These are phyloP conservation scores for Discostella stelligeroides DNA, from an alignment of 108 stramenopile genomes.

Conservation along the genomic window DNA sequence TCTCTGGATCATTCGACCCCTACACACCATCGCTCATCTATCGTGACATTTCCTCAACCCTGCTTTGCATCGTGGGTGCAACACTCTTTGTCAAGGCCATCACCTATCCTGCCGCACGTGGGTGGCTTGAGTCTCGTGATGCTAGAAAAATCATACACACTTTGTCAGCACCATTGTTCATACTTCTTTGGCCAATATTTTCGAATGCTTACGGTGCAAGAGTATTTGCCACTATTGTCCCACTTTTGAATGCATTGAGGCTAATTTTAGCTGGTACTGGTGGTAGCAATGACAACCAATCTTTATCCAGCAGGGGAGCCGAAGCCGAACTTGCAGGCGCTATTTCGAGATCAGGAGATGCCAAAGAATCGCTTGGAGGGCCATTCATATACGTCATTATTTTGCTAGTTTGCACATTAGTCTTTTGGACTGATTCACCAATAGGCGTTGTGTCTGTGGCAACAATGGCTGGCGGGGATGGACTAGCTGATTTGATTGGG, in stretches of 20 bases:
- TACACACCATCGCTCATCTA: slow-evolving; percentile 52
- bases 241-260: slow-evolving; percentile 55
- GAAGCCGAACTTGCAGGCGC: slow-evolving; percentile 66
- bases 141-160: slow-evolving; percentile 80
- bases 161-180: slow-evolving; percentile 72
- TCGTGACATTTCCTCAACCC: slow-evolving; percentile 51
- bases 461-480: slow-evolving; percentile 86
- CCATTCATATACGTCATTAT: slow-evolving; percentile 81
- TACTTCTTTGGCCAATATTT: slow-evolving; percentile 78
- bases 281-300: not conserved
- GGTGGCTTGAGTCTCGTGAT: slow-evolving; percentile 54
- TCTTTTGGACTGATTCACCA: slow-evolving; percentile 66
- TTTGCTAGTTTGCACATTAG: slow-evolving; percentile 53
- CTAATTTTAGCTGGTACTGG: slow-evolving; percentile 63
- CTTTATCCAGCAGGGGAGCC: slow-evolving; percentile 8
- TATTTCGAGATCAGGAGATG: slow-evolving; percentile 72
- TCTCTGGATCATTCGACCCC: slow-evolving; percentile 28
- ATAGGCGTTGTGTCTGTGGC: slow-evolving; percentile 63
- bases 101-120: slow-evolving; percentile 45
- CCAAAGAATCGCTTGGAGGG: slow-evolving; percentile 71
- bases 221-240: slow-evolving; percentile 68
- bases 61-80: slow-evolving; percentile 58
- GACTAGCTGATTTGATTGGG: slow-evolving; percentile 82
- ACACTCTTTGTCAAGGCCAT: slow-evolving; percentile 57
- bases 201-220: slow-evolving; percentile 62